A percentile compares a stretch with the other conserved stretches of the same genome.
Conservation (phyloP, 2,329 filamentous ascomycete genomes). For the Monosporascus cannonballus region DNA sequence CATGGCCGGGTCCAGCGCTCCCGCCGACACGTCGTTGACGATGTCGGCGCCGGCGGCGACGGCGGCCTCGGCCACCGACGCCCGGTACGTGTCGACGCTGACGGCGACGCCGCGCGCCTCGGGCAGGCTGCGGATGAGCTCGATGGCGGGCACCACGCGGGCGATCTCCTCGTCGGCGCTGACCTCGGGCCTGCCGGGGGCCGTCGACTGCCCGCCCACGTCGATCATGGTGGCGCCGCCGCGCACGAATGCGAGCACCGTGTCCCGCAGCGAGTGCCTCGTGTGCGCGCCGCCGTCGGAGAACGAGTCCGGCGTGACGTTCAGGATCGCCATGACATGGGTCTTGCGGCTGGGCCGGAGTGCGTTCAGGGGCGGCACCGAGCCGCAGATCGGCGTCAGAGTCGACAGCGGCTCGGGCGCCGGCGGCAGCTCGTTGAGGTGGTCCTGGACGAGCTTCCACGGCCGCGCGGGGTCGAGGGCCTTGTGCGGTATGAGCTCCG, state of each 20-base stretch:
- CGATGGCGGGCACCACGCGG: slow-evolving; percentile 75
- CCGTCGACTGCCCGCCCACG: slow-evolving; percentile 87
- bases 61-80: slow-evolving; percentile 71
- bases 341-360: slow-evolving; percentile 56
- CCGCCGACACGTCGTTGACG: slow-evolving; percentile 90
- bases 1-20: slow-evolving; percentile 74
- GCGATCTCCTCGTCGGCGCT: slow-evolving; percentile 66
- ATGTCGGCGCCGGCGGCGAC: slow-evolving; percentile 79
- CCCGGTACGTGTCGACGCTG: slow-evolving; percentile 90
- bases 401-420: slow-evolving; percentile 48
- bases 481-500: slow-evolving; percentile 59
- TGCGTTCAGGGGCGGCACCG: slow-evolving; percentile 51
- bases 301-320: slow-evolving; percentile 94
- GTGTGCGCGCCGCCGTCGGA: slow-evolving; percentile 75
- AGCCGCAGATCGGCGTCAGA: slow-evolving; percentile 47
- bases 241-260: slow-evolving; percentile 55
- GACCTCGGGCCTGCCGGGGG: slow-evolving; percentile 67
- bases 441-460: slow-evolving; percentile 55
- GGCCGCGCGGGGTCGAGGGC: slow-evolving; percentile 47
- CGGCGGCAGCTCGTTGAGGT: slow-evolving; percentile 52
- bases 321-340: slow-evolving; percentile 87
- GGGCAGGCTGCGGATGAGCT: slow-evolving; percentile 62
- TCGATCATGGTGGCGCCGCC: slow-evolving; percentile 81
- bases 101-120: slow-evolving; percentile 61
- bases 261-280: slow-evolving; percentile 47